Conservation (phyloP, 2,329 filamentous ascomycete genomes). For the Myriosclerotinia curreyana region DNA sequence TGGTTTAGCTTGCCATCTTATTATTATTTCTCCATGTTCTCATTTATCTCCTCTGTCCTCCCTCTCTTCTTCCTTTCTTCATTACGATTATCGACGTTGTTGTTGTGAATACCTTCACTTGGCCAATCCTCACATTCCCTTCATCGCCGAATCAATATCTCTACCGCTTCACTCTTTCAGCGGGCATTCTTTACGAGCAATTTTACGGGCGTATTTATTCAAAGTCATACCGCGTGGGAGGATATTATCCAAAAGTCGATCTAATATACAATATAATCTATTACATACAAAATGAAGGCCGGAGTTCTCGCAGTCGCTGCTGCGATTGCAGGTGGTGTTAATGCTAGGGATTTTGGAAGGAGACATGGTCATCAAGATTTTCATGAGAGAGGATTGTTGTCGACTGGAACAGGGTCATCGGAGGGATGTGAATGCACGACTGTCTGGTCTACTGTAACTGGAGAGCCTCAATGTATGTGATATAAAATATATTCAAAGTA, state of each 20-base stretch:
- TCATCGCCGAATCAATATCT: slow-evolving; percentile 48
- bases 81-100: slow-evolving; percentile 21
- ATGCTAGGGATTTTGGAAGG: slow-evolving; percentile 51
- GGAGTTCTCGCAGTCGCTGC: slow-evolving; percentile 62
- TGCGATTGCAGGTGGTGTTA: slow-evolving; percentile 56
- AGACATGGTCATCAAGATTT: slow-evolving; percentile 56
- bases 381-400: slow-evolving; percentile 47
- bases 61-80: slow-evolving; percentile 36
- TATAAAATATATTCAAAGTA: background rate
- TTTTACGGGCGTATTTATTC: slow-evolving; percentile 24
- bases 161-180: slow-evolving; percentile 85
- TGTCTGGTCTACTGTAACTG: slow-evolving; percentile 68
- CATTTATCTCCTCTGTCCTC: slow-evolving; percentile 13
- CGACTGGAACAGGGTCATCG: slow-evolving; percentile 35
- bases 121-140: slow-evolving; percentile 49
- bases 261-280: slow-evolving; percentile 29
- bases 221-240: background rate
- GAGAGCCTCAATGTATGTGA: slow-evolving; percentile 60
- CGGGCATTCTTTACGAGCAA: slow-evolving; percentile 59
- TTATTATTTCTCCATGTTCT: slow-evolving; percentile 14
- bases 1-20: slow-evolving; percentile 7
- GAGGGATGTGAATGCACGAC: slow-evolving; percentile 68
- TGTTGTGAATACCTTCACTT: slow-evolving; percentile 32
- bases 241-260: slow-evolving; percentile 13
- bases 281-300: slow-evolving; percentile 66